Conservation (phyloP, 306 rosid species). For the apple (Malus domestica) region DNA sequence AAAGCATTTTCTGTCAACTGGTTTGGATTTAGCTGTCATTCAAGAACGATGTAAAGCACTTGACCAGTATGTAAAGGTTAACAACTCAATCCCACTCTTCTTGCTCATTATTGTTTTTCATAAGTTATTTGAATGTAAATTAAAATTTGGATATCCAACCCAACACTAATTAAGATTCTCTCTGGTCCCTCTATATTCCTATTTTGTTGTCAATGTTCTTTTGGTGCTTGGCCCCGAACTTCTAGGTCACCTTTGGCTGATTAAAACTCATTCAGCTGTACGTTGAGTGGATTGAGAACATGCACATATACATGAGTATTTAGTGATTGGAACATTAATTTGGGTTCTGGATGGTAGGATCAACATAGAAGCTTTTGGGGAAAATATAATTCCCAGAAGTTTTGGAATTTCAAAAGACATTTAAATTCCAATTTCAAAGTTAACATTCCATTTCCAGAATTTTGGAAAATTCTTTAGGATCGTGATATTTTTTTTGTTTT, state of each 20-base stretch:
- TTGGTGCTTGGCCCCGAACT: not conserved
- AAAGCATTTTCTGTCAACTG: conserved; percentile 89
- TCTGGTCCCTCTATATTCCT: not conserved
- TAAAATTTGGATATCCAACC: not conserved
- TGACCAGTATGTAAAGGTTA: conserved; percentile 84
- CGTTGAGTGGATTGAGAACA: not conserved
- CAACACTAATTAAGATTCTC: not conserved
- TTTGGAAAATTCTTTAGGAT: not conserved
- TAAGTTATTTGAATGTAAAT: not conserved
- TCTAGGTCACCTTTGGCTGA: not conserved
- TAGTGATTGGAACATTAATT: not conserved
- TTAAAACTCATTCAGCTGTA: not conserved
- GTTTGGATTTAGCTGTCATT: conserved; percentile 78
- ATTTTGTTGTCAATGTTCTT: not conserved
- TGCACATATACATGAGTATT: not conserved
- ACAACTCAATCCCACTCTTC: not conserved
- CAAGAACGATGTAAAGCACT: conserved; percentile 82
- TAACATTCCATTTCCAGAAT: not conserved
- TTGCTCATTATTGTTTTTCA: not conserved
- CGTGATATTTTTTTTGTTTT: not conserved
- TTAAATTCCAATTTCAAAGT: not conserved
- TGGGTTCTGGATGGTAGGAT: not conserved
- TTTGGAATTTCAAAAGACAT: not conserved
- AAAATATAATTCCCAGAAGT: not conserved
- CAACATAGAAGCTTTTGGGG: not conserved